These are phyloP conservation scores for Ampelocalamus luodianensis DNA, from an alignment of 176 grass and related monocot genomes.

Conservation along the genomic window DNA sequence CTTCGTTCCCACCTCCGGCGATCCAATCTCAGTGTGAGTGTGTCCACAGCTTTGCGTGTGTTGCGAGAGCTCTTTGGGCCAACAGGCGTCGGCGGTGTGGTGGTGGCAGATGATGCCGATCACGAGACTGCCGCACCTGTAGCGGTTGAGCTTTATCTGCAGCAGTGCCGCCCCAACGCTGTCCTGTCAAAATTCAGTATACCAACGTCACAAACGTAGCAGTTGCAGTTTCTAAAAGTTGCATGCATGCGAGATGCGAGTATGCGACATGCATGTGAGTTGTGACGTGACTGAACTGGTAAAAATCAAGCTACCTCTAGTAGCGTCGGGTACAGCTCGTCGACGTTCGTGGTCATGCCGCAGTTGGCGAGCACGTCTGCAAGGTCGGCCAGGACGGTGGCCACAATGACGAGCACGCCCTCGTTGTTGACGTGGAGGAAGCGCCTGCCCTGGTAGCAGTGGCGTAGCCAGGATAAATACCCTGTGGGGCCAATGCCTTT, in stretches of 20 bases:
- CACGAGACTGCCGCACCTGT: constrained; percentile 49
- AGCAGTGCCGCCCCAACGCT: constrained; percentile 15
- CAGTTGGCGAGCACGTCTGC: constrained; percentile 21
- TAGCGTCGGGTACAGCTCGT: constrained; percentile 12
- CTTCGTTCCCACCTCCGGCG: no score
- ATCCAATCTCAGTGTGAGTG: no score
- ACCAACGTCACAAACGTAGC: not conserved
- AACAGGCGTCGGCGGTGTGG: constrained; percentile 17
- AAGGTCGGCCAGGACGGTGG: not conserved
- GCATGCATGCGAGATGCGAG: not conserved
- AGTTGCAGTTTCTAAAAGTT: not conserved
- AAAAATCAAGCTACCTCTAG: not conserved
- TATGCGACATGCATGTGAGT: not conserved
- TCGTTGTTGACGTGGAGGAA: constrained; percentile 33
- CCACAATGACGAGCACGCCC: constrained; percentile 48
- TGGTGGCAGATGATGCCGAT: constrained; percentile 39
- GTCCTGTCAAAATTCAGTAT: not conserved
- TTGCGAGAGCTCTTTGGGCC: no score
- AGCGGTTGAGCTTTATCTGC: constrained; percentile 41
- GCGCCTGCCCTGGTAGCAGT: not conserved
- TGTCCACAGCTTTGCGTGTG: no score
- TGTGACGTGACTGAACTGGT: not conserved
- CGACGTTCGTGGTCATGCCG: constrained; percentile 1
- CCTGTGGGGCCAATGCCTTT: no score
- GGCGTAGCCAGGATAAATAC: no score